Base-by-base conservation (phyloP, 2,329 filamentous ascomycete species). In the Aspergillus fischeri region DNA sequence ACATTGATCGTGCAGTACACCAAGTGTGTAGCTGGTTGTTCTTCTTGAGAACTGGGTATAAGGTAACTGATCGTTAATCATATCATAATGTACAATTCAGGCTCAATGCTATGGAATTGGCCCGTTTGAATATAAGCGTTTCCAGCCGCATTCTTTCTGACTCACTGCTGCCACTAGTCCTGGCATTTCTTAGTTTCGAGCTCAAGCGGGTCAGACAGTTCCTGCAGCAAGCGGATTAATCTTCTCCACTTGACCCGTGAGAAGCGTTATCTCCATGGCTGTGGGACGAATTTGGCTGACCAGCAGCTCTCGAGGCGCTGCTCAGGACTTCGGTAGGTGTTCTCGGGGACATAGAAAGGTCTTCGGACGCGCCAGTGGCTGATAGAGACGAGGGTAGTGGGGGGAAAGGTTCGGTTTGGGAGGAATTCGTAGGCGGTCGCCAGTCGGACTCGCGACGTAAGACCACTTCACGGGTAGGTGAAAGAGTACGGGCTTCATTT, bases 361-460 rank as follows among this genome's bases (percentile, higher is more conserved):
- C 27, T 17, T 28, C 38, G 9, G n/a, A 28, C 21, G 28, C 21
- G 20, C 48, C 52, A 25, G 52, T 27, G 2, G 57, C 53, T 14
- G 54, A 59, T 4, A 63, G 60, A 44, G 64, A 61, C 17, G 60
- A 28, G 20, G 69, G 63, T n/a, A 75, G 62, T 11, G 70, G 63
- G 8, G 73, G 73, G 32, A 75, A 75, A 11, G 72, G 72, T 42
- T 75, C 71, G 4, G 59, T 68, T 53, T 62, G 64, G 38, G 58
- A 57, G 49, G 65, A 58, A 14, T 65, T 58, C n/a, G 52, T 57
- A 10, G 60, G 59, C 32, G 57, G 56, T 38, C 52, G 62, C 50
- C 58, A 49, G 41, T 59, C 25, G 20, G 64, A 63, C 14, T 59
- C 56, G 42, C 50, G 44, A 51, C 58, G 60, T 20, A 61, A 52